Evolutionary conservation across 164 flowering plant species (phyloP).

Genomic region (Sextonia rubra): DNA sequence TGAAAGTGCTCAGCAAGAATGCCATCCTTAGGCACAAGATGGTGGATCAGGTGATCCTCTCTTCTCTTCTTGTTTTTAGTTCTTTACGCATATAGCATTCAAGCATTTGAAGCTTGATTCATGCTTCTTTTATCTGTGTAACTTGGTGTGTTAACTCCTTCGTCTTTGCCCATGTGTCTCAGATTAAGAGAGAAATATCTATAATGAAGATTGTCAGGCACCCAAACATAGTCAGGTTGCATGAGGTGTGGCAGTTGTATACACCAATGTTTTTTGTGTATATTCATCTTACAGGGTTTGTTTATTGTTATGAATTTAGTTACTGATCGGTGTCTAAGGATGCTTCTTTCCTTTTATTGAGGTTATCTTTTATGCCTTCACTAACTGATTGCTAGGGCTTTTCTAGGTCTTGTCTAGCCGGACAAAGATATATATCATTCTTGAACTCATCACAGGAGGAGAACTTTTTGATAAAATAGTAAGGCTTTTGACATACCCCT

Average conservation of each 20-base stretch:
- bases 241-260: conserved; percentile 62
- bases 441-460: conserved; percentile 93
- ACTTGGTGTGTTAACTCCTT: background rate
- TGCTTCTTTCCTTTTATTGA: background rate
- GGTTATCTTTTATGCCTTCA: background rate
- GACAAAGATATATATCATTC: conserved; percentile 79
- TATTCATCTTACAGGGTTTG: background rate
- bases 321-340: background rate
- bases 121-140: background rate
- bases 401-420: conserved; percentile 80
- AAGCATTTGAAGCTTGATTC: background rate
- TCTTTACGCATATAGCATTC: background rate
- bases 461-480: conserved; percentile 93
- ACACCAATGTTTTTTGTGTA: background rate
- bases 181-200: conserved; percentile 97
- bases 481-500: conserved; percentile 26
- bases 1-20: conserved; percentile 57
- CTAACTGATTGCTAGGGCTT: background rate
- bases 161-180: conserved; percentile 21
- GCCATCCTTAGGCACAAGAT: conserved; percentile 68
- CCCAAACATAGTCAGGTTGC: conserved; percentile 79
- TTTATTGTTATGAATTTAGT: background rate
- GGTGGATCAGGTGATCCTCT: conserved; percentile 62
- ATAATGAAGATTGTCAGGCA: conserved; percentile 99
- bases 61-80: background rate